Evolutionary conservation across 495 filamentous ascomycete species (phyloP).

Genomic region (Penicillium steckii): DNA sequence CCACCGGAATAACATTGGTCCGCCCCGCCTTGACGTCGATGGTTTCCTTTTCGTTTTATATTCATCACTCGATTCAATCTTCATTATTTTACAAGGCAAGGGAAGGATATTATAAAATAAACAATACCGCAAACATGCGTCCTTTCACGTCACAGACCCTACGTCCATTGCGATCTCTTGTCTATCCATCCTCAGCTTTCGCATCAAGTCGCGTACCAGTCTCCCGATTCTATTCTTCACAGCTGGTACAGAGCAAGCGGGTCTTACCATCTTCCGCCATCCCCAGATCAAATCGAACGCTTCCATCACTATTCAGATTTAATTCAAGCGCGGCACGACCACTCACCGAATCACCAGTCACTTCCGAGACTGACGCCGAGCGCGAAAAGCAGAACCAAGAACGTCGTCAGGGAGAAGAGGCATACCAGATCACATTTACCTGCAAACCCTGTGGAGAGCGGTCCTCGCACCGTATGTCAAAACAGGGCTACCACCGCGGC

Average conservation of each 20-base stretch:
- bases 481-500: constrained; percentile 90
- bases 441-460: constrained; percentile 80
- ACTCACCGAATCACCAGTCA: constrained; percentile 27
- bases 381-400: constrained; percentile 30
- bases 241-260: constrained; percentile 1
- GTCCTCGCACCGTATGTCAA: constrained; percentile 75
- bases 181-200: constrained; percentile 5
- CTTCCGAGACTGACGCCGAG: constrained; percentile 28
- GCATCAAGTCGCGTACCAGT: constrained; percentile 8
- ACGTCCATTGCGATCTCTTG: constrained; percentile 17
- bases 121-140: constrained; percentile 17
- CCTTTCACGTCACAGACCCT: constrained; percentile 16
- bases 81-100: neutral
- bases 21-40: constrained; percentile 1
- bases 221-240: constrained; percentile 18
- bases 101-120: neutral
- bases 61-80: neutral
- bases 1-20: constrained; percentile 9
- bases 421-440: constrained; percentile 86
- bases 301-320: constrained; percentile 18
- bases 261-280: constrained; percentile 1
- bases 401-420: constrained; percentile 54
- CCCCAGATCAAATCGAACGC: neutral
- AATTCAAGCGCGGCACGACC: constrained; percentile 33
- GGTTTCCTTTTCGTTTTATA: neutral